Percentiles rank a stretch among this genome's conserved stretches.
Evolutionary conservation across 495 filamentous ascomycete genomes (phyloP).

Genomic region (Hypoxylon fuscum): DNA sequence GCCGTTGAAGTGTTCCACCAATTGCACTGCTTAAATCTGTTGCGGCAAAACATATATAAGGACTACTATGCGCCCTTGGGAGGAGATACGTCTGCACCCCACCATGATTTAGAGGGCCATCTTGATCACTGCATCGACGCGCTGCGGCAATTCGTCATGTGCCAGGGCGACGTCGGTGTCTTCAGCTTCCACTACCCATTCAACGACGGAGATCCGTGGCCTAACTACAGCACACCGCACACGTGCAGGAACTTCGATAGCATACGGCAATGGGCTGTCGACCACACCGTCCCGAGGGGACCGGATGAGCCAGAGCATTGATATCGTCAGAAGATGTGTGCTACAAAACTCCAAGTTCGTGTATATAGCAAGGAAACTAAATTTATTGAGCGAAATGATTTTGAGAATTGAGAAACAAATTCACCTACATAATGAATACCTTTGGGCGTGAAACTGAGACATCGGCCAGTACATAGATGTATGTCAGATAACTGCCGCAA

Average conservation of each 20-base stretch:
- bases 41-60: slow-evolving; percentile 59
- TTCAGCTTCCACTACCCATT: slow-evolving; percentile 59
- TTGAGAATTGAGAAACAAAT: too few species aligned
- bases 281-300: slow-evolving; percentile 56
- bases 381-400: too few species aligned
- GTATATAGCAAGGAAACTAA: slow-evolving; percentile 1
- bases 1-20: slow-evolving; percentile 67
- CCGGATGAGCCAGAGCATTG: slow-evolving; percentile 41
- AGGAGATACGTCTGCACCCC: slow-evolving; percentile 45
- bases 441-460: neutral
- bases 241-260: slow-evolving; percentile 60
- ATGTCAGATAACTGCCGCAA: slow-evolving; percentile 22
- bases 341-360: neutral
- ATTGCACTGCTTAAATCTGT: slow-evolving; percentile 62
- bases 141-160: slow-evolving; percentile 60
- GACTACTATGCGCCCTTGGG: slow-evolving; percentile 57
- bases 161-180: slow-evolving; percentile 59
- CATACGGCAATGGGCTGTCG: slow-evolving; percentile 59
- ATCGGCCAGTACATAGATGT: neutral
- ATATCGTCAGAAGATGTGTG: slow-evolving; percentile 6
- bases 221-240: slow-evolving; percentile 58
- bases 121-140: slow-evolving; percentile 62
- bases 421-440: neutral
- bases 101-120: slow-evolving; percentile 45
- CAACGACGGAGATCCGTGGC: slow-evolving; percentile 55